Conservation (phyloP, 164 flowering plant species). For the Tinospora cordifolia region DNA sequence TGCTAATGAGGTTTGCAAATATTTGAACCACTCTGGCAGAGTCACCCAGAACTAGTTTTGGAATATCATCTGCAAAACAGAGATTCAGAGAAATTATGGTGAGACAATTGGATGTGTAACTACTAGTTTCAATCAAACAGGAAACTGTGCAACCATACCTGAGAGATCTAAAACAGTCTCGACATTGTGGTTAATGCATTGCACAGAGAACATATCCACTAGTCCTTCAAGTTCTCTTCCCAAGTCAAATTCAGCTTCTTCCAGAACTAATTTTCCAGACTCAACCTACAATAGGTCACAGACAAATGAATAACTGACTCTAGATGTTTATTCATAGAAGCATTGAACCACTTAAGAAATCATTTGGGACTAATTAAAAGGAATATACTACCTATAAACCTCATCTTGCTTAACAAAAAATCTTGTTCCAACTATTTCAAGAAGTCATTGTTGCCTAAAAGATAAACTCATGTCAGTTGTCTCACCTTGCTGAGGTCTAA, state of each 20-base stretch:
- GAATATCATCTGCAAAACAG: constrained; percentile 72
- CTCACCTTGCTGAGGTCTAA: constrained; percentile 93
- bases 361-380: not conserved
- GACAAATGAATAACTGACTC: constrained; percentile 1
- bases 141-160: constrained; percentile 38
- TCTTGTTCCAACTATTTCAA: not conserved
- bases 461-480: not conserved
- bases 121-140: constrained; percentile 1
- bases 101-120: not conserved
- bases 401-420: not conserved
- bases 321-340: not conserved
- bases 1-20: constrained; percentile 90
- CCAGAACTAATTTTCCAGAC: constrained; percentile 86
- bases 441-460: not conserved
- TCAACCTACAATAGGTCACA: constrained; percentile 50
- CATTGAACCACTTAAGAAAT: not conserved
- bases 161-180: constrained; percentile 83
- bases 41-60: constrained; percentile 75
- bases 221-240: constrained; percentile 95
- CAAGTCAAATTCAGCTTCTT: constrained; percentile 90
- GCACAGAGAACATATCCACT: constrained; percentile 93
- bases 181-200: constrained; percentile 80
- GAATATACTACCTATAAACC: not conserved
- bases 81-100: not conserved
- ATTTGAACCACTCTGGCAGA: constrained; percentile 94